These are phyloP conservation scores for Wickerhamiella shivajii DNA, from an alignment of 805 yeast species.

Conservation along the genomic window DNA sequence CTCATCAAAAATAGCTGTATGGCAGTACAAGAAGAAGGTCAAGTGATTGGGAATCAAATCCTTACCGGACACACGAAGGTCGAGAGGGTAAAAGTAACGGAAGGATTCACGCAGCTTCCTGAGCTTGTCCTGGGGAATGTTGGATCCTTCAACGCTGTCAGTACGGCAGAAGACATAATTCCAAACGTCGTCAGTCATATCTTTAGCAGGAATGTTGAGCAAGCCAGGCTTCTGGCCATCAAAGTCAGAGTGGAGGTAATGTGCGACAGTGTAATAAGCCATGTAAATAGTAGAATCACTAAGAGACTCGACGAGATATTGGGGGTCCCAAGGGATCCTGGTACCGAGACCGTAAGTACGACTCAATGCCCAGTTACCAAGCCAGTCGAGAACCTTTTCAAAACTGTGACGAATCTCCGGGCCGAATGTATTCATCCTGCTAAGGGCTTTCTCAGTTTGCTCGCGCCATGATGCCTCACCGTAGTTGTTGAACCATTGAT, in stretches of 20 bases:
- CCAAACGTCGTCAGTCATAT: constrained; percentile 85
- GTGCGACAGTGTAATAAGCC: constrained; percentile 83
- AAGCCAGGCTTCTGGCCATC: constrained; percentile 67
- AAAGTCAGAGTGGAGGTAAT: constrained; percentile 71
- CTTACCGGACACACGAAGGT: constrained; percentile 83
- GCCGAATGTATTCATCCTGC: constrained; percentile 59
- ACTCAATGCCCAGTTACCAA: constrained; percentile 95
- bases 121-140: constrained; percentile 53
- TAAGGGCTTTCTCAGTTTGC: constrained; percentile 66
- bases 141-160: constrained; percentile 35
- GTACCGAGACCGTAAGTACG: constrained; percentile 95
- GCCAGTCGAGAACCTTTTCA: constrained; percentile 90
- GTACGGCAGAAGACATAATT: constrained; percentile 74
- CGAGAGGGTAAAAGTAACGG: constrained; percentile 93
- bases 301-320: constrained; percentile 82
- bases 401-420: constrained; percentile 82
- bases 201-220: constrained; percentile 60
- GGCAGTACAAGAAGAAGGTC: constrained; percentile 87
- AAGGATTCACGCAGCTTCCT: constrained; percentile 77
- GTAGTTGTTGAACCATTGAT: constrained; percentile 95
- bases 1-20: constrained; percentile 85
- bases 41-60: constrained; percentile 95
- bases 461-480: constrained; percentile 88
- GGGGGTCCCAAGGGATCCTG: constrained; percentile 90
- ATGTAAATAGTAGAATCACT: constrained; percentile 94